phyloP scores from a whole-genome alignment of 2,329 filamentous ascomycete genomes.

The Scortechinia acanthostroma region DNA sequence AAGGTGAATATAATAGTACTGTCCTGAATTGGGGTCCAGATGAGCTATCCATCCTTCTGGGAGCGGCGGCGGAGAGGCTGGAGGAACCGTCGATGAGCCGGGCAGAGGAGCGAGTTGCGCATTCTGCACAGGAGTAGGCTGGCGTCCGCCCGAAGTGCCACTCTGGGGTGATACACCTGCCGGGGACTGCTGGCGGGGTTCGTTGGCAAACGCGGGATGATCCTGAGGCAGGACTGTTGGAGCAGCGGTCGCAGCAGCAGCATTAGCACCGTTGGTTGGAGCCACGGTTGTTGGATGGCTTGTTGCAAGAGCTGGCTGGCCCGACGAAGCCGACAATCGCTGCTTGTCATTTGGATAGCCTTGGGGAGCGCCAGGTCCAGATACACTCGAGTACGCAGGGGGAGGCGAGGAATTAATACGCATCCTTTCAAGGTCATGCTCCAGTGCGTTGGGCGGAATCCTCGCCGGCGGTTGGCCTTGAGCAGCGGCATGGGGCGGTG shows the following conservation, averaged over 20 bases:
- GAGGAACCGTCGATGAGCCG: conserved; percentile 3
- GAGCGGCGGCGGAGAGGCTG: conserved; percentile 73
- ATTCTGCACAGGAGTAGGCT: not conserved
- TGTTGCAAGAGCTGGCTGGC: too few species aligned
- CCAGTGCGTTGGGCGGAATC: conserved; percentile 64
- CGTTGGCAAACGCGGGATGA: conserved; percentile 1
- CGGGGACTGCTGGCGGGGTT: not conserved
- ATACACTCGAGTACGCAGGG: conserved; percentile 84
- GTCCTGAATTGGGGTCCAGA: conserved; percentile 86
- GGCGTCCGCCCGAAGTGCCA: not conserved
- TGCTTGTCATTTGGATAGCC: conserved; percentile 74
- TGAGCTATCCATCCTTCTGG: conserved; percentile 98
- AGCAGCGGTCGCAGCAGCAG: not conserved
- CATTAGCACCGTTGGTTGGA: not conserved
- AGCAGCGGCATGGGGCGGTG: conserved; percentile 27
- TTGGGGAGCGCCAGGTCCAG: conserved; percentile 31
- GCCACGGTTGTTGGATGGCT: not conserved
- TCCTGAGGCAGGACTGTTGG: not conserved
- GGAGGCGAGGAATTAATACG: conserved; percentile 81
- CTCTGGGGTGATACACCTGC: too few species aligned
- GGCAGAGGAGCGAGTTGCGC: conserved; percentile 7
- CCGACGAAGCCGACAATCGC: conserved; percentile 3
- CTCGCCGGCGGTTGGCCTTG: conserved; percentile 24
- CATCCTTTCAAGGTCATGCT: conserved; percentile 72
- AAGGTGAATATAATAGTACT: conserved; percentile 98